Evolutionary conservation across 768 basidiomycete genomes (phyloP), one percentile per base, ranked within the genome.

Genomic region (Mycena rebaudengoi): DNA sequence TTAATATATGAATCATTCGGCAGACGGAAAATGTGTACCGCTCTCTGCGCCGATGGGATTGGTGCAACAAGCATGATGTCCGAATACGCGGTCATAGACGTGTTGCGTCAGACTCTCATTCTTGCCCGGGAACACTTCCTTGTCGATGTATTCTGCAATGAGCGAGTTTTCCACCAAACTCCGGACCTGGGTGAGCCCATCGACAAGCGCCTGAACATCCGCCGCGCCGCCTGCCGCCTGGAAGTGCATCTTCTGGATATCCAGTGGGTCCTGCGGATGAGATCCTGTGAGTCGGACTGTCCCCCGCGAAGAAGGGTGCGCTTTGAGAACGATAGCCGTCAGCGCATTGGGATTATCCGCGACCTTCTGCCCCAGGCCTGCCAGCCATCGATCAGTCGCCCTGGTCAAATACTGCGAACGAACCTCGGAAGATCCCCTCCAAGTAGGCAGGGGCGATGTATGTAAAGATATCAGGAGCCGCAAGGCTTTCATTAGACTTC

Each of bases 11-110:
- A 32, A 20, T 21, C 14, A 11, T 10, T 28, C 13, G 12, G 6
- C 28, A 18, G 53, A 13, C 8, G 7, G 2, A 6, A n/a, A n/a
- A n/a, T n/a, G 26, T 71, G 18, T 60, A 75, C 76, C 73, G 29
- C 55, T 32, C 39, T 71, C 71, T 3, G 68, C 37, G 4, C 74
- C 76, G 14, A 76, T 77, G 23, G 73, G 37, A 54, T 74, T 75
- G 3, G 76, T 76, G 48, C 76, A 76, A 48, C 75, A 77, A 5
- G 71, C 72, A 43, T 76, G 74, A 54, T 77, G 76, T 11, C 76
- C 74, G 28, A 75, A 77, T 2, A 74, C 59, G 23, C 66, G 66
- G 4, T 71, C 60, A 18, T 66, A 62, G 14, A 74, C 60, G 48
- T 71, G 69, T n/a, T 70, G 52, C 16, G 74, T 72, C 14, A 77